These are phyloP conservation scores for Neoboletus magnificus DNA, from an alignment of 768 basidiomycete species.

Conservation along the genomic window DNA sequence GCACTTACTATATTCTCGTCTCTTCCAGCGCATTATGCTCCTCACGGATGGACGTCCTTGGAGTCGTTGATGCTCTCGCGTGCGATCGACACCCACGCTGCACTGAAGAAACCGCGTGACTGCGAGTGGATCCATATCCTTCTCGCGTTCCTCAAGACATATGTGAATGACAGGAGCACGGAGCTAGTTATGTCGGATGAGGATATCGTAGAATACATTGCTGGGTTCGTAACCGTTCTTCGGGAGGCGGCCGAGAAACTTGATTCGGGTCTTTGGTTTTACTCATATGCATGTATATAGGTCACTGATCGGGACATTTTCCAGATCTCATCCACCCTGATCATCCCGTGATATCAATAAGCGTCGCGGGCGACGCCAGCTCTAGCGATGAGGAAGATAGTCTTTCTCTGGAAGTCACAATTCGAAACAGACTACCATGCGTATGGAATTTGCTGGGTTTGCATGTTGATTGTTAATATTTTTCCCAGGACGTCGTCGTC, in stretches of 20 bases:
- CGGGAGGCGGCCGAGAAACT: conserved; percentile 47
- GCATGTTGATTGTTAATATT: conserved; percentile 7
- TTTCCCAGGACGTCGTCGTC: conserved; percentile 51
- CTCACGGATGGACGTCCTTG: conserved; percentile 76
- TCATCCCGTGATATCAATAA: conserved; percentile 64
- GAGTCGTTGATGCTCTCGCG: conserved; percentile 76
- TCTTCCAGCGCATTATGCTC: conserved; percentile 83
- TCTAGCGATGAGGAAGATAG: conserved; percentile 65
- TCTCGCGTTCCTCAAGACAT: conserved; percentile 71
- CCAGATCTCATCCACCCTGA: conserved; percentile 65
- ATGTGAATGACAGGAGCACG: conserved; percentile 50
- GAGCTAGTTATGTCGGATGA: conserved; percentile 54
- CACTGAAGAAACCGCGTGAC: conserved; percentile 57
- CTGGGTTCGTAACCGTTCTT: conserved; percentile 48
- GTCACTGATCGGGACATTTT: conserved; percentile 10
- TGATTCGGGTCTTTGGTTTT: conserved; percentile 46
- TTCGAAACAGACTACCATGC: conserved; percentile 71
- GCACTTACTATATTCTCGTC: conserved; percentile 73
- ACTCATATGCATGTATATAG: not conserved
- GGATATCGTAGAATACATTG: conserved; percentile 50
- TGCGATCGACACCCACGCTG: conserved; percentile 64
- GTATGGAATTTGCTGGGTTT: conserved; percentile 44
- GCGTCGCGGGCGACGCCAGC: conserved; percentile 44
- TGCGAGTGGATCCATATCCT: conserved; percentile 79
- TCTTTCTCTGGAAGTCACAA: conserved; percentile 52